Evolutionary conservation across 169 alveolate species (phyloP).

Genomic region (Eimeria praecox): DNA sequence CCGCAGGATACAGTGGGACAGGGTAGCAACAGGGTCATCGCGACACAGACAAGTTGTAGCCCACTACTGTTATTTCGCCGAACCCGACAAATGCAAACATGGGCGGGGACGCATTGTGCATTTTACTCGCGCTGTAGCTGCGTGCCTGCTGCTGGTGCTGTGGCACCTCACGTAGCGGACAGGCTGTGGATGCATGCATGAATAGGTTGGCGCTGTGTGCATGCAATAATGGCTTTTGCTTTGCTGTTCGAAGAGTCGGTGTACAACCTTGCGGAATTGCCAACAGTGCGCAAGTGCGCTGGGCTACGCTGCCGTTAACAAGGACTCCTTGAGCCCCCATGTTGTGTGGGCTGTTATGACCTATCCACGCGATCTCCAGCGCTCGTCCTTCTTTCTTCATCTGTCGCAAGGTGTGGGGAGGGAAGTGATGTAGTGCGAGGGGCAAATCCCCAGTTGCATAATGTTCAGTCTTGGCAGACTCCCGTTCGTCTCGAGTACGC

Average conservation of each 20-base stretch:
- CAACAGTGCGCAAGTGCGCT: neutral
- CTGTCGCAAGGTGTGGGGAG: neutral
- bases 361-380: neutral
- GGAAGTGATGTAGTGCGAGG: neutral
- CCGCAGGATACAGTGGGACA: constrained; percentile 1
- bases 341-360: neutral
- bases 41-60: neutral
- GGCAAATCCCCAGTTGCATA: neutral
- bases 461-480: neutral
- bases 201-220: neutral
- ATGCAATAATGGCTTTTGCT: neutral
- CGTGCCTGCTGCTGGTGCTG: constrained; percentile 1
- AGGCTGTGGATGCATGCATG: constrained; percentile 23
- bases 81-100: neutral
- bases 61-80: neutral
- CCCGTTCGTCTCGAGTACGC: neutral
- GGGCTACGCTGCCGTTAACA: neutral
- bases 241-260: neutral
- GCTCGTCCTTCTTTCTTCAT: neutral
- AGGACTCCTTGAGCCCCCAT: neutral
- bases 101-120: neutral
- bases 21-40: neutral
- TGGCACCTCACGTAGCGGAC: neutral
- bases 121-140: neutral
- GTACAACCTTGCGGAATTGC: constrained; percentile 16